A percentile compares a stretch with the other conserved stretches of the same genome.
Evolutionary conservation across 176 grass and related monocot genomes (phyloP).

Genomic region (Dendrocalamus sinicus): DNA sequence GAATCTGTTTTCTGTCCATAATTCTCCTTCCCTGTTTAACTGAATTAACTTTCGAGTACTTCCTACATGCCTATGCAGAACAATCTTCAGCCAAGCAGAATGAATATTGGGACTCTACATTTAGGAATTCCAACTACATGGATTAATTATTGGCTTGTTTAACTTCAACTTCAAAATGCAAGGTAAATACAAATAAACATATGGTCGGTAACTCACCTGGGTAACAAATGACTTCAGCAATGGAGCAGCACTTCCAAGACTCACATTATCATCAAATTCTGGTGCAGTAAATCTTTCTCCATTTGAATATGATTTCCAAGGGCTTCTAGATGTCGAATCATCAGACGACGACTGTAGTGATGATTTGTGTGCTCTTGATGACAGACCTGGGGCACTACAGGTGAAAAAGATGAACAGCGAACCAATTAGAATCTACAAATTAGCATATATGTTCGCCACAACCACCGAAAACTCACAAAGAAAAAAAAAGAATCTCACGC

Average conservation of each 20-base stretch:
- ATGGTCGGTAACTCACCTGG: constrained; percentile 58
- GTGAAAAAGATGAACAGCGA: constrained; percentile 25
- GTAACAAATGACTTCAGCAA: constrained; percentile 92
- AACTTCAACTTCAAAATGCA: constrained; percentile 25
- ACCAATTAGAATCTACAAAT: constrained; percentile 5
- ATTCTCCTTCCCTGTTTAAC: constrained; percentile 19
- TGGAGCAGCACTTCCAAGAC: constrained; percentile 81
- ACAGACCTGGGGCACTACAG: constrained; percentile 86
- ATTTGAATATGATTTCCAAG: constrained; percentile 88
- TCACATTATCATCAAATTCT: constrained; percentile 73
- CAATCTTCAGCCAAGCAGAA: constrained; percentile 23
- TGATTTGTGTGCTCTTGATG: constrained; percentile 78
- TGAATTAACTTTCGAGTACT: not conserved
- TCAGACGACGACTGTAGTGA: constrained; percentile 57
- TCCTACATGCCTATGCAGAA: constrained; percentile 17
- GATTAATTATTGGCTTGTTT: constrained; percentile 9
- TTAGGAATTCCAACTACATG: not conserved
- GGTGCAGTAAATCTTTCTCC: constrained; percentile 58
- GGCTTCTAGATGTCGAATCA: constrained; percentile 60
- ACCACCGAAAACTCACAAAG: not conserved
- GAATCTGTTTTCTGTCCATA: not conserved
- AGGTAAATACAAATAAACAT: constrained; percentile 29
- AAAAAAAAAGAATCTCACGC: not conserved
- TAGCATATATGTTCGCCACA: constrained; percentile 27
- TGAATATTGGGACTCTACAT: constrained; percentile 21